Conservation (phyloP, 768 basidiomycete species). For the Boletus eberwhitei region DNA sequence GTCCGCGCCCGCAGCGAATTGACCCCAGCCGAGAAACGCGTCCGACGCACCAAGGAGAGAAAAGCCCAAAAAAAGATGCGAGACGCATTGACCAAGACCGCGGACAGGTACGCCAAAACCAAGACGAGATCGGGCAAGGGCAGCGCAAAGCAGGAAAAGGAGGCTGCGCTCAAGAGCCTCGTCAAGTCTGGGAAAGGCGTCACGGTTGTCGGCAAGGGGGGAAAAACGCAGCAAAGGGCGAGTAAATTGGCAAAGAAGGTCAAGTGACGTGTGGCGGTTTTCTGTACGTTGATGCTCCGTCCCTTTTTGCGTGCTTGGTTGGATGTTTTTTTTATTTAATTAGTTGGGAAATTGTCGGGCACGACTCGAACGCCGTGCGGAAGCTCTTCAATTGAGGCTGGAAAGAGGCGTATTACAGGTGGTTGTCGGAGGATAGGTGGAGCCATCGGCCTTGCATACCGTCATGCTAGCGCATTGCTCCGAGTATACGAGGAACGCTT, state of each 20-base stretch:
- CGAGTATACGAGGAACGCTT: neutral
- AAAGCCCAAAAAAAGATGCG: conserved; percentile 70
- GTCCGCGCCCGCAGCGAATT: conserved; percentile 73
- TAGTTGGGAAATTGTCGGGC: neutral
- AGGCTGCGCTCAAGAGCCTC: conserved; percentile 74
- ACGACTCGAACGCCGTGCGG: neutral
- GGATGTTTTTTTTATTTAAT: neutral
- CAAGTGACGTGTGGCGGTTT: conserved; percentile 16
- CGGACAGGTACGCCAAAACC: conserved; percentile 55
- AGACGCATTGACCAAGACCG: conserved; percentile 58
- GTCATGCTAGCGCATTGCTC: neutral
- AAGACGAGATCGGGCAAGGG: conserved; percentile 37
- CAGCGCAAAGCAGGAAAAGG: conserved; percentile 75
- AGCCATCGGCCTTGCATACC: neutral
- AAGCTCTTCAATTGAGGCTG: neutral
- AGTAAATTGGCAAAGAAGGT: conserved; percentile 14
- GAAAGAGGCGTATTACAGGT: neutral
- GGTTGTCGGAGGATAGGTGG: neutral
- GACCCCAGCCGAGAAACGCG: conserved; percentile 79
- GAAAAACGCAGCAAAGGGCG: conserved; percentile 34
- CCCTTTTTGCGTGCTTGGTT: neutral
- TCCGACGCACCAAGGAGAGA: conserved; percentile 62
- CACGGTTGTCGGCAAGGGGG: conserved; percentile 78
- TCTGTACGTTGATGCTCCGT: neutral
- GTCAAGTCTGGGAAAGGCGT: conserved; percentile 85